Base-by-base conservation (phyloP, 1,139 yeast species). In the Pichia sp. region DNA sequence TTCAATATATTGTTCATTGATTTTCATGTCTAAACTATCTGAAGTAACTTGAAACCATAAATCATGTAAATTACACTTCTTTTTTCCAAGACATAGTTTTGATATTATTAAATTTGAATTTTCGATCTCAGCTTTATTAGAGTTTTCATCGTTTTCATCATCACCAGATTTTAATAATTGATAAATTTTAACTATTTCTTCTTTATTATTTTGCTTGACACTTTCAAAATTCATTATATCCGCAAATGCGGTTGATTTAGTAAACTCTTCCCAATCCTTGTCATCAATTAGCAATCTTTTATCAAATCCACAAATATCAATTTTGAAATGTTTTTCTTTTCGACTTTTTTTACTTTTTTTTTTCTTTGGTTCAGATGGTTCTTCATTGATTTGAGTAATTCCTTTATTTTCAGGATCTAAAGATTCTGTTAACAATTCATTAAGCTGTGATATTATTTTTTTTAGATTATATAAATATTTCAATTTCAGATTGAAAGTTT, bases 61-160 rank as follows among this genome's bases (percentile, higher is more conserved):
- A 47, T 73, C 73, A 62, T 87, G 95, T 48, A 80, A 76, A 6
- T 67, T 66, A 64, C 96, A 87, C 60, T 83, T 84, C 49, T 82
- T 74, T 57, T 79, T 79, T 50, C 86, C 93, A n/a, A 80, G 62
- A 63, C 95, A 87, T 3, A 81, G 34, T 14, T 28, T 36, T 25
- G 28, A 9, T 9, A 45, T 11, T 19, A 27, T n/a, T 9, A 27
- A 9, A 16, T 3, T 27, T 41, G 44, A 41, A 27, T 16, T 36
- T 19, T 36, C 25, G 8, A 19, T 11, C 13, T 5, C 6, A 19
- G 10, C 8, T 11, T 2, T 36, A 8, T 44, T 58, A 5, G 49
- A 49, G 19, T 5, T 5, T 4, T 19, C n/a, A 19, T 36, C 16
- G 4, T 10, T 10, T 18, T 36, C 41, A 36, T 36, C 41, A 10